A percentile compares a stretch with the other conserved stretches of the same genome.
phyloP scores from a whole-genome alignment of 179 eudicot species.

The Beta lomatogona region DNA sequence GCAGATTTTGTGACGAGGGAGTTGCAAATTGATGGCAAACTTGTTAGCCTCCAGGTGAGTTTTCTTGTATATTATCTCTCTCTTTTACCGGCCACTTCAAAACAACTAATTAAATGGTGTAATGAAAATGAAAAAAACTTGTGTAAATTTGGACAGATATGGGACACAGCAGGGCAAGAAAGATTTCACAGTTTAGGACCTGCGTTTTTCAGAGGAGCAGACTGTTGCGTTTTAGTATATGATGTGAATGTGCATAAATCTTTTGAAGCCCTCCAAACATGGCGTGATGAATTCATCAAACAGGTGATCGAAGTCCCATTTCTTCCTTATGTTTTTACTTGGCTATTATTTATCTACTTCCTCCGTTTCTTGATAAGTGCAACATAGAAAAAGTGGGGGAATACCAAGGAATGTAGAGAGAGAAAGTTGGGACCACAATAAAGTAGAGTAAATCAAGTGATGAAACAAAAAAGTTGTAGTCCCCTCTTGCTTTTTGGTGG shows the following conservation, averaged over 20 bases:
- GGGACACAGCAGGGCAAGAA: conserved; percentile 88
- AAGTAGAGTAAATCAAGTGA: too few relatives aligned
- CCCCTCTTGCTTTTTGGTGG: too few relatives aligned
- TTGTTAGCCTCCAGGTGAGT: conserved; percentile 59
- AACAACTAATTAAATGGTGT: background rate
- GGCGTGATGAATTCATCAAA: conserved; percentile 70
- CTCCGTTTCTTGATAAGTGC: too few relatives aligned
- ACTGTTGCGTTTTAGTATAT: conserved; percentile 67
- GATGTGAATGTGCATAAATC: conserved; percentile 60
- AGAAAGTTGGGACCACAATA: too few relatives aligned
- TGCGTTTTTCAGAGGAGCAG: conserved; percentile 75
- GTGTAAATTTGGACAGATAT: conserved; percentile 38
- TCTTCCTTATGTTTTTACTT: too few relatives aligned
- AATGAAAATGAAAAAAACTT: too few relatives aligned
- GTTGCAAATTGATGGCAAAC: conserved; percentile 55
- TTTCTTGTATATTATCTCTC: background rate
- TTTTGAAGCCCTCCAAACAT: conserved; percentile 58
- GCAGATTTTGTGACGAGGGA: conserved; percentile 73
- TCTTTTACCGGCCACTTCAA: too few relatives aligned
- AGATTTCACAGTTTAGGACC: conserved; percentile 73
- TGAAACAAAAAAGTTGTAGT: too few relatives aligned
- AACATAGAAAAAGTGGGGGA: too few relatives aligned
- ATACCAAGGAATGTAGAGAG: too few relatives aligned
- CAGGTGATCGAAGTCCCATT: conserved; percentile 39
- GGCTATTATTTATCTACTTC: too few relatives aligned